phyloP scores from a whole-genome alignment of 257 asterid genomes.

The Fraxinus anomala region DNA sequence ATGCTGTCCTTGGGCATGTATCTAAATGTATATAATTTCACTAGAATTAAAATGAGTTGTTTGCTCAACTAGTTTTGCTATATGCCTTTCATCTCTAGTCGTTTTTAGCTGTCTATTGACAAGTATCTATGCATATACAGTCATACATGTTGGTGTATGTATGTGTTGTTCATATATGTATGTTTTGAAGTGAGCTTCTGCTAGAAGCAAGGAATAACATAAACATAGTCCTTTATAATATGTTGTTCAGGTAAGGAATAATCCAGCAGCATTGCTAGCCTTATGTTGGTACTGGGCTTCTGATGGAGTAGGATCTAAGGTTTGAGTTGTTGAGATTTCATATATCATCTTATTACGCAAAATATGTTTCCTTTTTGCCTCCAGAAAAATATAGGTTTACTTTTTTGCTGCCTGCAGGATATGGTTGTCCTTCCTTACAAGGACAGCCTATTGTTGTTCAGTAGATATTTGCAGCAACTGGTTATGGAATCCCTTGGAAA shows the following conservation, averaged over 20 bases:
- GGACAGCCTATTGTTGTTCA: conserved; percentile 89
- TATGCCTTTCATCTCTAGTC: background rate
- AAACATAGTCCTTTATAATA: conserved; percentile 4
- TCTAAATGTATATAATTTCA: background rate
- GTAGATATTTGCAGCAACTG: conserved; percentile 95
- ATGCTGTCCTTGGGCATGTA: conserved; percentile 19
- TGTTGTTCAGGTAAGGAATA: conserved; percentile 65
- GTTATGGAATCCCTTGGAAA: conserved; percentile 99
- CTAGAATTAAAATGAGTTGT: conserved; percentile 9
- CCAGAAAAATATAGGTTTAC: conserved; percentile 7
- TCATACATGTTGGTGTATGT: background rate
- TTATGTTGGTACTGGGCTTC: conserved; percentile 98
- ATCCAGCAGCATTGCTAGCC: conserved; percentile 95
- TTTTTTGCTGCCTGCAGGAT: conserved; percentile 62
- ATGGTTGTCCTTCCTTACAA: conserved; percentile 99
- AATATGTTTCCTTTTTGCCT: background rate
- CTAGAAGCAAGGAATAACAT: conserved; percentile 10
- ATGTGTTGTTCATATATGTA: background rate
- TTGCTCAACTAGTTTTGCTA: conserved; percentile 6
- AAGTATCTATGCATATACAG: background rate
- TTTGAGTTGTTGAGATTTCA: conserved; percentile 34
- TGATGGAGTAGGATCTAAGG: conserved; percentile 95
- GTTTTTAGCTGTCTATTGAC: background rate
- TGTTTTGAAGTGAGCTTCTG: conserved; percentile 7
- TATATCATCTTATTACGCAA: background rate